Evolutionary conservation across 768 basidiomycete genomes (phyloP).

Genomic region (Leccinum subgranulosum): DNA sequence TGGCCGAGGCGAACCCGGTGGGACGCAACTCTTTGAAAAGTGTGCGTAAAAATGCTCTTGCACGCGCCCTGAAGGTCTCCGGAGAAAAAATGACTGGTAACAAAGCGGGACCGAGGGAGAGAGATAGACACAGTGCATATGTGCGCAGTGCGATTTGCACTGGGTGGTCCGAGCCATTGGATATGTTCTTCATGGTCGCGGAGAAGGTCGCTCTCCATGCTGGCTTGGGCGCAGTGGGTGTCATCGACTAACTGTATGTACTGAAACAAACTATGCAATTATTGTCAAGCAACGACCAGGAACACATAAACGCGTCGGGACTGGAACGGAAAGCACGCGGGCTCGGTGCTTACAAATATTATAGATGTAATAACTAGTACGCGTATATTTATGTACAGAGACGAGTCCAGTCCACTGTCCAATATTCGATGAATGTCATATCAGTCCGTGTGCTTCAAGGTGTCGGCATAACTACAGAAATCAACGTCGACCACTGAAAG

Average conservation of each 20-base stretch:
- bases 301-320: background rate
- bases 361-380: background rate
- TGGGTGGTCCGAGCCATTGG: slow-evolving; percentile 47
- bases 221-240: slow-evolving; percentile 1
- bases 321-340: no score
- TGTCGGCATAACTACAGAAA: slow-evolving; percentile 64
- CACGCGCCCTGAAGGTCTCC: slow-evolving; percentile 20
- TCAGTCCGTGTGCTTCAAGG: slow-evolving; percentile 9
- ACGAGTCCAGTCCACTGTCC: background rate
- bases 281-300: background rate
- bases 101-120: slow-evolving; percentile 65
- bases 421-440: background rate
- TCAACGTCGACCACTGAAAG: slow-evolving; percentile 45
- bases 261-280: background rate
- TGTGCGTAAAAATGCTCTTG: slow-evolving; percentile 27
- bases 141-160: slow-evolving; percentile 61
- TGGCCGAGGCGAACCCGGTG: slow-evolving; percentile 68
- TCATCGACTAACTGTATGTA: slow-evolving; percentile 1
- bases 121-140: slow-evolving; percentile 60
- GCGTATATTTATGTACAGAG: background rate
- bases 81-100: slow-evolving; percentile 47
- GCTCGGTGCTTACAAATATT: no score
- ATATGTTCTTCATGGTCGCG: background rate
- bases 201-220: slow-evolving; percentile 1
- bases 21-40: slow-evolving; percentile 55